These are phyloP conservation scores for Boletus reticuloceps DNA, from an alignment of 768 basidiomycete species.

Conservation along the genomic window DNA sequence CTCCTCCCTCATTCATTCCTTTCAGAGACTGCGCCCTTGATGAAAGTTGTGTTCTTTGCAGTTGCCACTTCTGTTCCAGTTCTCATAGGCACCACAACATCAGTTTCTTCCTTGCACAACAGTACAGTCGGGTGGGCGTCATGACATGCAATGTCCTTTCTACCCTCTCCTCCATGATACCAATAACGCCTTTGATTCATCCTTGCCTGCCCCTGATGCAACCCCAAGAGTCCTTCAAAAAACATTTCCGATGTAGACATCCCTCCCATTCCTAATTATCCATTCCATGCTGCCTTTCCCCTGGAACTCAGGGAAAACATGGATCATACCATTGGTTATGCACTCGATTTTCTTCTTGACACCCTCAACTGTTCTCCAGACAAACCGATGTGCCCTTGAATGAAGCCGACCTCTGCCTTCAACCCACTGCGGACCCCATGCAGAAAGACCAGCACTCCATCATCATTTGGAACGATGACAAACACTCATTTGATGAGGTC, in stretches of 20 bases:
- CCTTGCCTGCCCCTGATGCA: slow-evolving; percentile 25
- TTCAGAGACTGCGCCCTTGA: slow-evolving; percentile 87
- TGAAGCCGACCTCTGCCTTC: slow-evolving; percentile 68
- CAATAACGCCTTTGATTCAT: slow-evolving; percentile 7
- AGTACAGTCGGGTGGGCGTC: slow-evolving; percentile 84
- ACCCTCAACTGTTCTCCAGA: slow-evolving; percentile 81
- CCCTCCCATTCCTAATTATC: slow-evolving; percentile 59
- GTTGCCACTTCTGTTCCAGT: slow-evolving; percentile 86
- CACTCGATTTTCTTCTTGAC: slow-evolving; percentile 79
- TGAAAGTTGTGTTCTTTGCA: slow-evolving; percentile 87
- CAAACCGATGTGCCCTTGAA: slow-evolving; percentile 62
- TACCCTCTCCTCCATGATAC: slow-evolving; percentile 55
- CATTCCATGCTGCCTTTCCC: slow-evolving; percentile 54
- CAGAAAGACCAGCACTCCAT: slow-evolving; percentile 78
- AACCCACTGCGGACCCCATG: slow-evolving; percentile 76
- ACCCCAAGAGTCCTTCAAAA: slow-evolving; percentile 41
- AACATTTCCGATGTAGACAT: slow-evolving; percentile 46
- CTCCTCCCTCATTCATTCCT: neutral
- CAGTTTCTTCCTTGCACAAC: slow-evolving; percentile 89
- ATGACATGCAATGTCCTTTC: slow-evolving; percentile 62
- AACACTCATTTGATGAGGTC: slow-evolving; percentile 90
- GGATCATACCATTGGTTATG: slow-evolving; percentile 69
- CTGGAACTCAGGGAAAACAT: slow-evolving; percentile 70
- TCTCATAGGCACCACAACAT: slow-evolving; percentile 87
- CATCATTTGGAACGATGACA: slow-evolving; percentile 95